Base-by-base conservation (phyloP, 139 green algal genomes). In the Volvox reticuliferus region DNA sequence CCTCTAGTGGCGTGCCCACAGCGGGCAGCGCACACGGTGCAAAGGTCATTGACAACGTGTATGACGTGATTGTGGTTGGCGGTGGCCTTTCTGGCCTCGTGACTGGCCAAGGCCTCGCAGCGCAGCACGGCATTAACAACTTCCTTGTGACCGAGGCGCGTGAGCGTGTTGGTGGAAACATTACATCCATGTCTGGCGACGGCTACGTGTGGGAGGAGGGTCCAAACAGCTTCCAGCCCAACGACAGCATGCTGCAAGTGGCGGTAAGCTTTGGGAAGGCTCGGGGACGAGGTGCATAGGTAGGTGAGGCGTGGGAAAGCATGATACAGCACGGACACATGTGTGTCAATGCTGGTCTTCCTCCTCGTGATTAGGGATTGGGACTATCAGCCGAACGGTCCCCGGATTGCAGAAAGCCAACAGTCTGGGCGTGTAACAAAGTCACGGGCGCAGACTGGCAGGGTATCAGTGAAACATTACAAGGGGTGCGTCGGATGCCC, bases 201-300 rank as follows among this genome's bases (percentile, higher is more conserved):
- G 96, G 96, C n/a, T 99, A 98, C 87, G 81, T 99, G 18, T 99
- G 98, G 98, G 98, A 99, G 94, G 98, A 99, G 88, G 98, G 98
- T 20, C 98, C 98, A 75, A 99, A 99, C 96, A 98, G 95, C 91
- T 99, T 99, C 95, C 98, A 99, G 95, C 98, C 98, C 37, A 98
- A 96, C 92, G 98, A 99, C 92, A 77, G 94, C 84, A 98, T 99
- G 88, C 96, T 99, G 67, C 97, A 98, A 88, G 96, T 97, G 16
- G 97, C 98, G 63, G 97, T 98, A 87, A 50, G 79, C 24, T 55
- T 55, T 55, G 44, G 44, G 44, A 55, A 9, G 44, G 44, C 44
- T 55, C n/a, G n/a, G n/a, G 44, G 44, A 55, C 44, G 44, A 55
- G 44, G 44, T 55, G 44, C 44, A 55, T 55, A 9, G 9, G 44